phyloP scores from a whole-genome alignment of 192 early-diverging fungal species.

The Chytriomyces sp. region DNA sequence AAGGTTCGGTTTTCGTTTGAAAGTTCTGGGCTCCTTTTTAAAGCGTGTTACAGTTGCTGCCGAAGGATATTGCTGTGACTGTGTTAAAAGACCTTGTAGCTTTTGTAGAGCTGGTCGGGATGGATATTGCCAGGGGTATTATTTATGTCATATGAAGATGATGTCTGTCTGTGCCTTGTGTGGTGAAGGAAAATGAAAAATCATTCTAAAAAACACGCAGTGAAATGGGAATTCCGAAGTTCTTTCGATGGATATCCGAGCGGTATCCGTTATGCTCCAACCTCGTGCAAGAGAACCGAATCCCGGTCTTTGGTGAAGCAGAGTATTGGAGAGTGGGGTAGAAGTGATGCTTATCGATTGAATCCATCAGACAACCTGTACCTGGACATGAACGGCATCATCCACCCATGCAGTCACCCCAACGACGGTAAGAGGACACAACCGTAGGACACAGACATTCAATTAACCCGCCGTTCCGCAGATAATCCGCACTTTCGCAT shows the following conservation, averaged over 20 bases:
- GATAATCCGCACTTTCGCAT: slow-evolving; percentile 82
- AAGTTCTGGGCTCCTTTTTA: neutral
- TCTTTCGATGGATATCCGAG: slow-evolving; percentile 97
- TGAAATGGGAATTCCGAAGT: slow-evolving; percentile 65
- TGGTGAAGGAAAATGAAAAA: no score
- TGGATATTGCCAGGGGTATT: slow-evolving; percentile 45
- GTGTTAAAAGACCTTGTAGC: slow-evolving; percentile 15
- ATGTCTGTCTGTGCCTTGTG: no score
- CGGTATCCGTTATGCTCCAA: slow-evolving; percentile 95
- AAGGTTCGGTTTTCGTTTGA: slow-evolving; percentile 11
- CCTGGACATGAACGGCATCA: slow-evolving; percentile 98
- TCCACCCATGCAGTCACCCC: slow-evolving; percentile 95
- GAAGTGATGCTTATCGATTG: neutral
- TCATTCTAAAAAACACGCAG: neutral
- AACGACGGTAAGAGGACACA: slow-evolving; percentile 64
- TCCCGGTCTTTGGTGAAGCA: slow-evolving; percentile 87
- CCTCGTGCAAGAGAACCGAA: slow-evolving; percentile 85
- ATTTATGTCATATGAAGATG: slow-evolving; percentile 51
- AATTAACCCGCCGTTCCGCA: neutral
- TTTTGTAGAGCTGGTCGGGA: slow-evolving; percentile 26
- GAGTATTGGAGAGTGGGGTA: neutral
- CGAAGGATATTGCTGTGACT: neutral
- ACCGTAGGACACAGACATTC: no score
- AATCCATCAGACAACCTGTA: slow-evolving; percentile 84
- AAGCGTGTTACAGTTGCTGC: slow-evolving; percentile 11